Evolutionary conservation across 495 filamentous ascomycete species (phyloP).

Genomic region (Melanomma pulvis-pyrius): DNA sequence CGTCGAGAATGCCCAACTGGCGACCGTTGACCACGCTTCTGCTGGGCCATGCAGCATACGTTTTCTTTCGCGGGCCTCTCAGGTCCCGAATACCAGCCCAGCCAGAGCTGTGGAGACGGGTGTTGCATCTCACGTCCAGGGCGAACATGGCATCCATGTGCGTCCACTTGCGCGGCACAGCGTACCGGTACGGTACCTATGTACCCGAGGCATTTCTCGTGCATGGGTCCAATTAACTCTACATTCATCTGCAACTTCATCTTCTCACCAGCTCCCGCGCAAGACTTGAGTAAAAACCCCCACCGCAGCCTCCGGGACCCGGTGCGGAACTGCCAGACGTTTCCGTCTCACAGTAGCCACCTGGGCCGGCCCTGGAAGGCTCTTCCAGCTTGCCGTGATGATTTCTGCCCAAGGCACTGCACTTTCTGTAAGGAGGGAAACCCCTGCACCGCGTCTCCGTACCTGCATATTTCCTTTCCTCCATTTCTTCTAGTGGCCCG

Average conservation of each 20-base stretch:
- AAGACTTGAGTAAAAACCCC: not conserved
- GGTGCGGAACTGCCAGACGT: not conserved
- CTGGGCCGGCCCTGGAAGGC: no score
- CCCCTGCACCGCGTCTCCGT: not conserved
- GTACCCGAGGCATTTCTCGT: not conserved
- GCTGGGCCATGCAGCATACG: not conserved
- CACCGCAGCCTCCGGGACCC: not conserved
- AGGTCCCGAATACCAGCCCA: not conserved
- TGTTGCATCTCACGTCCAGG: not conserved
- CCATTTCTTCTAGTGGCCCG: not conserved
- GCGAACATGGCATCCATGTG: conserved; percentile 1
- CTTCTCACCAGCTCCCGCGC: not conserved
- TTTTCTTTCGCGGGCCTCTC: not conserved
- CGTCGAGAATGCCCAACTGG: not conserved
- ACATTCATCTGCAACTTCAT: not conserved
- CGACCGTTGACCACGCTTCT: not conserved
- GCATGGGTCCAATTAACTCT: not conserved
- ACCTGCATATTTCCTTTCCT: conserved; percentile 9
- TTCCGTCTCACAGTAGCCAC: not conserved
- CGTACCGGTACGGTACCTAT: no score
- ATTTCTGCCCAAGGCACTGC: not conserved
- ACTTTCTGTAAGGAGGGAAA: not conserved
- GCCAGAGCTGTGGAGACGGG: not conserved
- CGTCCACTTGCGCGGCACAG: not conserved
- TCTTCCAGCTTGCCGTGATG: not conserved